phyloP scores from a whole-genome alignment of 106 monocot genomes.

The Allium sativum region DNA sequence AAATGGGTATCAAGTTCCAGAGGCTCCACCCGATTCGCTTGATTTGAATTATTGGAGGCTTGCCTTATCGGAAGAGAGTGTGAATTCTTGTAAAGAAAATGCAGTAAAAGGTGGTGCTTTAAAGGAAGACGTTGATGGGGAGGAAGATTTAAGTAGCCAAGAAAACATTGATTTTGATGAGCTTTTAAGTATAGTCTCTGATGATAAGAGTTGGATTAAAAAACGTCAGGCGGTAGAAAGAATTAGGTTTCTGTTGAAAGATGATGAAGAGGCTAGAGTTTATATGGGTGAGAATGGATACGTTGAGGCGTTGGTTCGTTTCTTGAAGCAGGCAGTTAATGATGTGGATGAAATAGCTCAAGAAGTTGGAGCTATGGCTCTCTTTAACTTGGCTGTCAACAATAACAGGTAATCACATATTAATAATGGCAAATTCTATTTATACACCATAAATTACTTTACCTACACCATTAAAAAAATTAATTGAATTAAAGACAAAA shows the following conservation, averaged over 20 bases:
- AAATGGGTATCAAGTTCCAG: slow-evolving; percentile 44
- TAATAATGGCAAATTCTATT: no score
- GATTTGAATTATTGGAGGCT: slow-evolving; percentile 32
- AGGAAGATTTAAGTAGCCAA: neutral
- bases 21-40: slow-evolving; percentile 50
- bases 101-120: slow-evolving; percentile 12
- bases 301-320: slow-evolving; percentile 47
- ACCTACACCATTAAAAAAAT: no score
- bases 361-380: slow-evolving; percentile 72
- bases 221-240: slow-evolving; percentile 42
- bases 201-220: slow-evolving; percentile 19
- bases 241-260: slow-evolving; percentile 63
- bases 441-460: no score
- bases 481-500: no score
- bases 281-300: slow-evolving; percentile 69
- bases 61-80: slow-evolving; percentile 26
- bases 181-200: neutral
- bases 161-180: no score
- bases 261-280: slow-evolving; percentile 64
- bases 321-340: slow-evolving; percentile 38
- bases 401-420: slow-evolving; percentile 58
- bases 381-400: slow-evolving; percentile 92
- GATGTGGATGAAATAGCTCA: slow-evolving; percentile 47
- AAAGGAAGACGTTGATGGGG: slow-evolving; percentile 13
- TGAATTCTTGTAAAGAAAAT: slow-evolving; percentile 28